Conservation (phyloP, 176 grass and related monocot species). For the Pontederia crassipes region DNA sequence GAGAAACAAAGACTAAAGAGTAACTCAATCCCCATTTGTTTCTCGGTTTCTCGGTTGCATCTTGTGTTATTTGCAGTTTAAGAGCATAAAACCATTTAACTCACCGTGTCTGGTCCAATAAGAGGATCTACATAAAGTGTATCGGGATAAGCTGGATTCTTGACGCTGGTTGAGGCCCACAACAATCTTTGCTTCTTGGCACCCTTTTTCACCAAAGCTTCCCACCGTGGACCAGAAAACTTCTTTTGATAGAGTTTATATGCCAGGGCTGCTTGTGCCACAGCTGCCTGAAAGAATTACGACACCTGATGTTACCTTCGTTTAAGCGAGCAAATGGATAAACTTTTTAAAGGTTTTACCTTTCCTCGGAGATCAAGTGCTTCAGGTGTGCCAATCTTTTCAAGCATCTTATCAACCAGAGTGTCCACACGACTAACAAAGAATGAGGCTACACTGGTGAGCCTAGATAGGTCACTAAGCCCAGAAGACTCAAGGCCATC, state of each 20-base stretch:
- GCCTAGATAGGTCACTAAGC: constrained; percentile 65
- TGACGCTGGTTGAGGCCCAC: constrained; percentile 96
- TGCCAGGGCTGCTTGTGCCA: constrained; percentile 7
- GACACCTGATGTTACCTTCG: background rate
- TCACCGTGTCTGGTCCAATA: constrained; percentile 92
- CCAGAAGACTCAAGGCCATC: constrained; percentile 83
- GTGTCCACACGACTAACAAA: constrained; percentile 84
- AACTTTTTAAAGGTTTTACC: constrained; percentile 23
- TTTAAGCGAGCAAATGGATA: background rate
- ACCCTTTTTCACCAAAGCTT: constrained; percentile 95
- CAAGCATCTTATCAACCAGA: constrained; percentile 86
- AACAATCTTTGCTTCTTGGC: constrained; percentile 94
- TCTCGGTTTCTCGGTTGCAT: too few relatives aligned
- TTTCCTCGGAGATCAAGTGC: constrained; percentile 72
- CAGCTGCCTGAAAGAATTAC: constrained; percentile 4
- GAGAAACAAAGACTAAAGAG: too few relatives aligned
- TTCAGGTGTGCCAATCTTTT: constrained; percentile 92
- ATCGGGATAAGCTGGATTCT: constrained; percentile 90
- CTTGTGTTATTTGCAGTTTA: too few relatives aligned
- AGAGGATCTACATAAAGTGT: constrained; percentile 96
- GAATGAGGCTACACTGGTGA: constrained; percentile 93
- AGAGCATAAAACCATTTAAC: background rate
- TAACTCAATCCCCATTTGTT: too few relatives aligned
- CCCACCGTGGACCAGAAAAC: constrained; percentile 50
- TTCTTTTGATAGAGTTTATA: constrained; percentile 8